Evolutionary conservation across 2,329 filamentous ascomycete species (phyloP), one percentile per base, ranked within the genome.

Genomic region (Sphaerulina vaccinii): DNA sequence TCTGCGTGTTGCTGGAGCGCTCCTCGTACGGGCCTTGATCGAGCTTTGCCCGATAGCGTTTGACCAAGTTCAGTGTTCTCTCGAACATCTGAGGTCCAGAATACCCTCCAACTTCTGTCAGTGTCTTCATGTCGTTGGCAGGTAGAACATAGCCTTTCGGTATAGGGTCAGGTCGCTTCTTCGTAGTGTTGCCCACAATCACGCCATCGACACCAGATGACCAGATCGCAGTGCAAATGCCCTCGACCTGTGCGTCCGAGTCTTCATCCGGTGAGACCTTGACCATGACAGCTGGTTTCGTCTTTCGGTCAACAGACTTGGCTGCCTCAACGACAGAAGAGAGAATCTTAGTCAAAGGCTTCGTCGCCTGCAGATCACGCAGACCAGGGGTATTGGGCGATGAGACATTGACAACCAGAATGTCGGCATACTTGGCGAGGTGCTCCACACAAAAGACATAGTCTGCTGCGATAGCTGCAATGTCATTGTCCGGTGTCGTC

Each of bases 221-320:
- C 76, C 84, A 87, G 10, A 96, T 85, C 0, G 91, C 91, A 62
- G 90, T 82, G 55, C 90, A 92, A 50, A 99, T 95, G 7, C 91
- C 93, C 36, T 85, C 80, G 55, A 99, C 82, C 68, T 99, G 90
- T 50, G 84, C 77, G 46, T 90, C 84, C 16, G 86, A 83, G 68
- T 96, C 90, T 73, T 97, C 93, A 63, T 99, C 93, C 0, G 93
- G 93, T 53, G 89, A 95, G 16, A 99, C 92, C 76, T 99, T 99
- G 64, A 99, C 93, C 89, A 99, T 96, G 52, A 99, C 89, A 51
- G 78, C 83, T 0, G 88, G 89, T 65, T 86, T 88, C 1, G 79
- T 82, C 68, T 82, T 86, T 60, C 91, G 79, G 22, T 87, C 78
- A 10, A 86, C 80, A 56, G 77, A 76, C 60, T 81, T 75, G 1